phyloP scores from a whole-genome alignment of 2,329 filamentous ascomycete genomes.

The Cryphonectria japonica region DNA sequence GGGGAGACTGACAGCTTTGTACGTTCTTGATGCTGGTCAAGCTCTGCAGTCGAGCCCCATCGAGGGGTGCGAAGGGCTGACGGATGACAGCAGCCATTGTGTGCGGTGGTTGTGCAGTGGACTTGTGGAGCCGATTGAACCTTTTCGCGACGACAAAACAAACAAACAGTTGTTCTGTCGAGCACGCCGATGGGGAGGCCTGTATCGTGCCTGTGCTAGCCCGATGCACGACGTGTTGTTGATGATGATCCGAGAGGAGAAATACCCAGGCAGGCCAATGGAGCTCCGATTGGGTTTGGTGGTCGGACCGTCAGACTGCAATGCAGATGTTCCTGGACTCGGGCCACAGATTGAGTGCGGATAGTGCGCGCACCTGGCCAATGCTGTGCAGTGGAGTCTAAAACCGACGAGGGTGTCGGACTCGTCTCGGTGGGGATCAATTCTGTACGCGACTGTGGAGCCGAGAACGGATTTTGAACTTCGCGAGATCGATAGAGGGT shows the following conservation, averaged over 20 bases:
- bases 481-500: background rate
- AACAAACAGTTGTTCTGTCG: slow-evolving; percentile 26
- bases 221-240: slow-evolving; percentile 19
- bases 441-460: slow-evolving; percentile 26
- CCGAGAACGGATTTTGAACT: slow-evolving; percentile 13
- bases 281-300: slow-evolving; percentile 20
- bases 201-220: slow-evolving; percentile 4
- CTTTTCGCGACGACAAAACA: background rate
- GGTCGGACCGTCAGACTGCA: slow-evolving; percentile 26
- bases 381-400: slow-evolving; percentile 23
- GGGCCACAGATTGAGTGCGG: slow-evolving; percentile 21
- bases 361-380: slow-evolving; percentile 21
- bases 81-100: slow-evolving; percentile 62
- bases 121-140: slow-evolving; percentile 5
- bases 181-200: slow-evolving; percentile 8
- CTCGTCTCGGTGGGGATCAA: slow-evolving; percentile 21
- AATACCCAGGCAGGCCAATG: slow-evolving; percentile 23
- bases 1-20: slow-evolving; percentile 66
- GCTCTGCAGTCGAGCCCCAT: slow-evolving; percentile 69
- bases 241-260: slow-evolving; percentile 3
- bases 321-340: slow-evolving; percentile 24
- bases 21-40: slow-evolving; percentile 78
- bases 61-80: slow-evolving; percentile 76
- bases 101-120: slow-evolving; percentile 26
- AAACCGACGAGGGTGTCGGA: slow-evolving; percentile 19